A percentile compares a stretch with the other conserved stretches of the same genome.
Conservation (phyloP, 2,329 filamentous ascomycete species). For the Phaeoacremonium minimum region DNA sequence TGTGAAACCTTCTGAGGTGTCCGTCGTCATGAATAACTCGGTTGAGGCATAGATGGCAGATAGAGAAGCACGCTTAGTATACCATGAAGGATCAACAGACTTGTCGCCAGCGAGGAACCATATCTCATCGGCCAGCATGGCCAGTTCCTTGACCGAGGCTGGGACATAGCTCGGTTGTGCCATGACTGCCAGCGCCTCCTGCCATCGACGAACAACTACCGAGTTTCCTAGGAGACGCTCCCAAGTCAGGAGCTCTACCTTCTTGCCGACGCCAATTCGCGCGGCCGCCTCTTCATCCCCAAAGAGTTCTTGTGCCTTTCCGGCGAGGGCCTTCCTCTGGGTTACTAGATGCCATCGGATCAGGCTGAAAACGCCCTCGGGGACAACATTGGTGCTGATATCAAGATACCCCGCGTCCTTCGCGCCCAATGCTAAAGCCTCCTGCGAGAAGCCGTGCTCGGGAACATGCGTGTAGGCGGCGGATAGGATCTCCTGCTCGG, state of each 20-base stretch:
- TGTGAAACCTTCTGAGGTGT: constrained; percentile 65
- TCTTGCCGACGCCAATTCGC: constrained; percentile 49
- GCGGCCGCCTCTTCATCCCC: constrained; percentile 22
- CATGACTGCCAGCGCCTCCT: constrained; percentile 91
- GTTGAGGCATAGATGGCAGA: constrained; percentile 62
- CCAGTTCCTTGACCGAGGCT: constrained; percentile 72
- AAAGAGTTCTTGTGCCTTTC: constrained; percentile 33
- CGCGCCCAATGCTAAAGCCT: constrained; percentile 71
- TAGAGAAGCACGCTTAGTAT: constrained; percentile 57
- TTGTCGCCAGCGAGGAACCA: constrained; percentile 80
- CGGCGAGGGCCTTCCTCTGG: constrained; percentile 57
- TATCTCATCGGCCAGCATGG: constrained; percentile 84
- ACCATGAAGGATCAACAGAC: constrained; percentile 84
- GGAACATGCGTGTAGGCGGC: constrained; percentile 79
- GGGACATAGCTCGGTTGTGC: constrained; percentile 77
- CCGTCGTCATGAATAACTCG: constrained; percentile 93
- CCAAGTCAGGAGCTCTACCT: constrained; percentile 69
- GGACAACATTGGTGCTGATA: constrained; percentile 78
- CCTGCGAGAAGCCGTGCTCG: constrained; percentile 73
- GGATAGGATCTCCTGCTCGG: constrained; percentile 73
- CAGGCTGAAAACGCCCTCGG: constrained; percentile 75
- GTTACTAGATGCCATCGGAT: constrained; percentile 72
- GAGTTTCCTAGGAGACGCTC: constrained; percentile 72
- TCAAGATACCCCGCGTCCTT: constrained; percentile 82
- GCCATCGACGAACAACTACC: constrained; percentile 72